Evolutionary conservation across 768 basidiomycete genomes (phyloP), one percentile per base, ranked within the genome.

Genomic region (Jaapia argillacea): DNA sequence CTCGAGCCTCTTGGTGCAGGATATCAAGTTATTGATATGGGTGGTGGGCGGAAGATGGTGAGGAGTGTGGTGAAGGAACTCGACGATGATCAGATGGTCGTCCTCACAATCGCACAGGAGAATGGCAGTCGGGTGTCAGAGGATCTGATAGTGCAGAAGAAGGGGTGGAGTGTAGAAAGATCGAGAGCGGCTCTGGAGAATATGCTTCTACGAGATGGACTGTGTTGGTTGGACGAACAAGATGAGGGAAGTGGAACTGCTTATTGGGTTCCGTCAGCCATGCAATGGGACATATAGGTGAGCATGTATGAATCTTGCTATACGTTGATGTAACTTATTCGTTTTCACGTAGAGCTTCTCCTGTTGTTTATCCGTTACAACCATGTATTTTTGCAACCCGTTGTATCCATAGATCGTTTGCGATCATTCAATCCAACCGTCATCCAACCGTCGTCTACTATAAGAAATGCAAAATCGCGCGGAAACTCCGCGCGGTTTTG

Each of bases 221-320:
- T 94, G 21, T 93, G 89, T 46, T 99, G 96, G 96, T 57, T 98
- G 24, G 96, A 99, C 55, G 82, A 88, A 21, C 91, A 96, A 61
- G 88, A 85, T 42, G 77, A 79, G 51, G 58, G 57, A 13, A 67
- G 64, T 24, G 77, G 79, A 23, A 69, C 71, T 45, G 76, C 79
- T 20, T 94, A 90, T 58, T 97, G 91, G 91, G 71, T 94, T 7
- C 83, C 85, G 1, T 87, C 86, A 10, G 84, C 83, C 2, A 85
- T 94, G 74, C 73, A 74, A 45, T 96, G 89, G 88, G 84, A 87
- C 46, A 65, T 74, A 42, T 84, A 59, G 60, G 38, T 14, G 5
- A 14, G 13, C 3, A 16, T 44, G 42, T 14, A 22, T 22, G 41
- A 24, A 42, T 16, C 10, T 16, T 33, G 31, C 31, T 33, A 16